phyloP scores from a whole-genome alignment of 2,329 filamentous ascomycete genomes.

The Fusarium cyanostomum region DNA sequence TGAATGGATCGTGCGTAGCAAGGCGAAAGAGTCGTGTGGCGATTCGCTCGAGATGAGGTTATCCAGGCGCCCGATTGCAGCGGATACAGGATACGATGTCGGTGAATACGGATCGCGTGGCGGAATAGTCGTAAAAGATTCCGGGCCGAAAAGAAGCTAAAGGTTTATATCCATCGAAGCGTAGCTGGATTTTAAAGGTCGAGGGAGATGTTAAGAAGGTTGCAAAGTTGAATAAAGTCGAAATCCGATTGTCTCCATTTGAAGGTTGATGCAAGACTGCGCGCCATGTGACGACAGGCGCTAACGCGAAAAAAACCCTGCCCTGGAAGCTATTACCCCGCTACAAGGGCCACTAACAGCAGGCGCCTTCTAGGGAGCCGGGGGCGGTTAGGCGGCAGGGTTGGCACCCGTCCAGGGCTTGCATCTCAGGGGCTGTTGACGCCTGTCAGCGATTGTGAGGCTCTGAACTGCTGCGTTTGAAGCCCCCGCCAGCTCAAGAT shows the following conservation, averaged over 20 bases:
- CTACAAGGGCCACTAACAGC: constrained; percentile 18
- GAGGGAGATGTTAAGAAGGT: constrained; percentile 8
- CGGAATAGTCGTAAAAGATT: constrained; percentile 7
- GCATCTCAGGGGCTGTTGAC: constrained; percentile 1
- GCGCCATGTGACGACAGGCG: constrained; percentile 32
- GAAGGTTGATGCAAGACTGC: constrained; percentile 27
- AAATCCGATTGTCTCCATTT: constrained; percentile 20
- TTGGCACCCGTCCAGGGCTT: constrained; percentile 10
- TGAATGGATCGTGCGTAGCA: constrained; percentile 1
- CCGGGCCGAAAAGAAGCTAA: background rate
- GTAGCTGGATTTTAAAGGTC: background rate
- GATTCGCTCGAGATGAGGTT: constrained; percentile 14
- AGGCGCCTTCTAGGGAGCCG: constrained; percentile 8
- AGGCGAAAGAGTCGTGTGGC: constrained; percentile 25
- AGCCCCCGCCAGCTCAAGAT: background rate
- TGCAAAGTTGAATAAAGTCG: constrained; percentile 3
- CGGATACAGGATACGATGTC: constrained; percentile 6
- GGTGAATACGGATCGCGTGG: background rate
- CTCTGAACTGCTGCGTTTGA: background rate
- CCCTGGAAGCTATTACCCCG: constrained; percentile 30
- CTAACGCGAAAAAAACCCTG: constrained; percentile 25
- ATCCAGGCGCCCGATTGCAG: constrained; percentile 6
- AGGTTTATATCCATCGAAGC: background rate
- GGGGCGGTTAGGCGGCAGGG: constrained; percentile 11
- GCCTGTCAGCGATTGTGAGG: background rate